Percentiles rank a stretch among this genome's conserved stretches.
phyloP scores from a whole-genome alignment of 2,329 filamentous ascomycete genomes.

The Scleromitrula shiraiana region DNA sequence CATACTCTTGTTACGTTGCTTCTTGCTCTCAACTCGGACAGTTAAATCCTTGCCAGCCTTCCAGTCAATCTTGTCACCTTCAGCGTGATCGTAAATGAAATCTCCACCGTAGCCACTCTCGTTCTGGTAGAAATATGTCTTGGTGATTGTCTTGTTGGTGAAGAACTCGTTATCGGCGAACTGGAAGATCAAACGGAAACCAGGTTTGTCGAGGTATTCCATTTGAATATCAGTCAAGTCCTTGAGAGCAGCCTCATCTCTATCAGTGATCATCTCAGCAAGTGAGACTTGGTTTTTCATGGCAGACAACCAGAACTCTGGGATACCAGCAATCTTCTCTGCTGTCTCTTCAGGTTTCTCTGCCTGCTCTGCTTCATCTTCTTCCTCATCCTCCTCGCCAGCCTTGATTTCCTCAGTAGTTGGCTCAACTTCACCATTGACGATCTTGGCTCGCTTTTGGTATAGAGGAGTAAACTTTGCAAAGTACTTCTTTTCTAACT shows the following conservation, averaged over 20 bases:
- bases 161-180: slow-evolving; percentile 95
- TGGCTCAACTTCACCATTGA: slow-evolving; percentile 82
- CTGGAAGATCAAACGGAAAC: slow-evolving; percentile 97
- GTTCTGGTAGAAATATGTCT: slow-evolving; percentile 98
- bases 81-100: slow-evolving; percentile 98
- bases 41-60: slow-evolving; percentile 89
- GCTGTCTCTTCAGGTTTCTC: slow-evolving; percentile 45
- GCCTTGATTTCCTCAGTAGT: slow-evolving; percentile 79
- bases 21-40: slow-evolving; percentile 94
- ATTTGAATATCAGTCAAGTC: slow-evolving; percentile 88
- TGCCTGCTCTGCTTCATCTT: slow-evolving; percentile 41
- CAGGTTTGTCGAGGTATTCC: slow-evolving; percentile 97
- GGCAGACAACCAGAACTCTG: slow-evolving; percentile 98
- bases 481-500: slow-evolving; percentile 99
- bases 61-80: slow-evolving; percentile 98
- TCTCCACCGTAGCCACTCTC: slow-evolving; percentile 98
- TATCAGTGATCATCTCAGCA: slow-evolving; percentile 97
- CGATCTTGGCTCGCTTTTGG: slow-evolving; percentile 84
- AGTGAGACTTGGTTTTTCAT: slow-evolving; percentile 99
- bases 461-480: slow-evolving; percentile 97
- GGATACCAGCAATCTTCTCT: slow-evolving; percentile 64
- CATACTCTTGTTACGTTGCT: slow-evolving; percentile 99
- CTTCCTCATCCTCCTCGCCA: slow-evolving; percentile 68
- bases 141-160: slow-evolving; percentile 92
- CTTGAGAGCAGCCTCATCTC: slow-evolving; percentile 90